Evolutionary conservation across 345 rosid genomes (phyloP).

Genomic region (Eucalyptus globulus): DNA sequence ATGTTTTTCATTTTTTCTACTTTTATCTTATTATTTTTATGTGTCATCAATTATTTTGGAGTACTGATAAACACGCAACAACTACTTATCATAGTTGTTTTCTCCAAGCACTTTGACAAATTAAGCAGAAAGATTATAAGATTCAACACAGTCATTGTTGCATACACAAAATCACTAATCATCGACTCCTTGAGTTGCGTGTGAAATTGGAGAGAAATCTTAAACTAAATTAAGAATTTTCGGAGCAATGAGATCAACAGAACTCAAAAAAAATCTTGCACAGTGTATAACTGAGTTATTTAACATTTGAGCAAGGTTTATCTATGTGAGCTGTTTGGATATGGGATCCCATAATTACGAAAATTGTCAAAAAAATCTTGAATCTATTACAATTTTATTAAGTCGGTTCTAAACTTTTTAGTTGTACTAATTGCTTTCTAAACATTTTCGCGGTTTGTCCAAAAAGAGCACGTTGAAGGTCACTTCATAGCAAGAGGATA

Average conservation of each 20-base stretch:
- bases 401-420: background rate
- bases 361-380: too few species aligned
- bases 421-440: too few species aligned
- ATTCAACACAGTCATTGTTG: too few species aligned
- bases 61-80: background rate
- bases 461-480: background rate
- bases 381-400: too few species aligned
- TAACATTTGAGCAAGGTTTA: background rate
- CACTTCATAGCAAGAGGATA: background rate
- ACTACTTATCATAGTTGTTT: background rate
- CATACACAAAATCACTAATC: background rate
- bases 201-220: background rate
- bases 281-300: background rate
- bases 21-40: background rate
- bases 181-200: background rate
- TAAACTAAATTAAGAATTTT: background rate
- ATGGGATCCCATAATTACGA: background rate
- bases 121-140: background rate
- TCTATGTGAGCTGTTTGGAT: background rate
- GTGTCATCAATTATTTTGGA: background rate
- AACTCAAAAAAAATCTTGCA: background rate
- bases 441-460: background rate
- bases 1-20: background rate
- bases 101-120: background rate
- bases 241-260: background rate